Evolutionary conservation across 352 stramenopile genomes (phyloP), one percentile per base, ranked within the genome.

Genomic region (Phytophthora cryptogea): DNA sequence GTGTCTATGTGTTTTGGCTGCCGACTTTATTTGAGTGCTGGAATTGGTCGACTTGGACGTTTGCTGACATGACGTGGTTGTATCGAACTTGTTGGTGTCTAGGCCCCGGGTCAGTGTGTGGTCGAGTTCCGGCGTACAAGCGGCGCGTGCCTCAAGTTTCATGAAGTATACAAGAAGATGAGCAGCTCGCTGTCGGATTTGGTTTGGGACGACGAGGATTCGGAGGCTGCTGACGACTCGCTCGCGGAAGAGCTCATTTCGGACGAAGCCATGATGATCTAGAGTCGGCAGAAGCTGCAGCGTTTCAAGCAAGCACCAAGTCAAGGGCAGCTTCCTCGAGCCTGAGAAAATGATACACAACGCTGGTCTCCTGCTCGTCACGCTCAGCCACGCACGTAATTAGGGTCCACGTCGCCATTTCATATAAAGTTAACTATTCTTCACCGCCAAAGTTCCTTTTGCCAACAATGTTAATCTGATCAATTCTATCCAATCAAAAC

Each of bases 201-300:
- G 20, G 66, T 86, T 37, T 92, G 73, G 57, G 68, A 77, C 46
- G 70, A 80, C 23, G 68, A 76, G 30, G 58, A 72, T 54, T 30
- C 42, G 23, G 52, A 62, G 36, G 61, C 36, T 35, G 37, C 43
- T 20, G 44, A 55, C 31, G 62, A 65, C 26, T 78, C 76, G 14
- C 72, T 65, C 33, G 70, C 64, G 17, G 83, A 92, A 44, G 83
- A 92, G 53, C 68, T 90, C 45, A 89, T 90, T 45, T 90, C 80
- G 14, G 83, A 92, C 52, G 81, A 90, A 55, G 79, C 78, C 46
- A 86, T 90, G 71, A 92, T 92, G 83, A 90, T 90, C 63, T 92
- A 88, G 20, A 23, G 20, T 23, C 1, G 2, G 20, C 20, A 45
- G 45, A 35, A 16, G 11, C 5, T 13, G 20, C 20, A 26, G 14